Conservation (phyloP, 805 yeast genomes). For the Naumovozyma castellii region DNA sequence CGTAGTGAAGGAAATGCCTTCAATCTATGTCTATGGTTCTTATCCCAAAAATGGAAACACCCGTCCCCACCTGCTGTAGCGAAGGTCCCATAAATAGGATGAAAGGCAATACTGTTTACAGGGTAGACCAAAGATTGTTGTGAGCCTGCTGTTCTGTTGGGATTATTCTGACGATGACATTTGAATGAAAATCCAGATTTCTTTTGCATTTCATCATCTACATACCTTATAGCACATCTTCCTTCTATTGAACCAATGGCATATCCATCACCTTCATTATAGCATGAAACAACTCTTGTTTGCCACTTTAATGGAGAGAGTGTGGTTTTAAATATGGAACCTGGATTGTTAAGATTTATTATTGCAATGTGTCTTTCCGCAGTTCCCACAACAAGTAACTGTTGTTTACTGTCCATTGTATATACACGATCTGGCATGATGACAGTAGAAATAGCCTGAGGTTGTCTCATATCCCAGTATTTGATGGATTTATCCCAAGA, state of each 20-base stretch:
- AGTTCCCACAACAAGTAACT: conserved; percentile 82
- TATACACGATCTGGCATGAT: conserved; percentile 85
- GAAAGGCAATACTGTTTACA: conserved; percentile 73
- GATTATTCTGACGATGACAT: conserved; percentile 67
- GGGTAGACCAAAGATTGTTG: conserved; percentile 63
- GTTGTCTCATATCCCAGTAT: conserved; percentile 91
- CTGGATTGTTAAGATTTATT: conserved; percentile 76
- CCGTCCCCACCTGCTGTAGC: conserved; percentile 95
- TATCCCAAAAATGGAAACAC: conserved; percentile 90
- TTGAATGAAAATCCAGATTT: conserved; percentile 78
- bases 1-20: conserved; percentile 65
- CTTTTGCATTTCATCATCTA: conserved; percentile 70
- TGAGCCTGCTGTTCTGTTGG: conserved; percentile 39
- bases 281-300: conserved; percentile 73
- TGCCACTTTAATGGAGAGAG: conserved; percentile 83
- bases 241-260: conserved; percentile 94
- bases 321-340: conserved; percentile 61
- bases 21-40: conserved; percentile 79
- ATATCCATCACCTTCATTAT: conserved; percentile 85
- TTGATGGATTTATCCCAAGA: conserved; percentile 94
- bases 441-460: conserved; percentile 71
- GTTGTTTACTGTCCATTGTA: conserved; percentile 74
- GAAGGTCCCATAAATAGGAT: conserved; percentile 84
- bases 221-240: conserved; percentile 87
- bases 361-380: conserved; percentile 79